Evolutionary conservation across 805 yeast genomes (phyloP).

Genomic region (Wickerhamiella cacticola): DNA sequence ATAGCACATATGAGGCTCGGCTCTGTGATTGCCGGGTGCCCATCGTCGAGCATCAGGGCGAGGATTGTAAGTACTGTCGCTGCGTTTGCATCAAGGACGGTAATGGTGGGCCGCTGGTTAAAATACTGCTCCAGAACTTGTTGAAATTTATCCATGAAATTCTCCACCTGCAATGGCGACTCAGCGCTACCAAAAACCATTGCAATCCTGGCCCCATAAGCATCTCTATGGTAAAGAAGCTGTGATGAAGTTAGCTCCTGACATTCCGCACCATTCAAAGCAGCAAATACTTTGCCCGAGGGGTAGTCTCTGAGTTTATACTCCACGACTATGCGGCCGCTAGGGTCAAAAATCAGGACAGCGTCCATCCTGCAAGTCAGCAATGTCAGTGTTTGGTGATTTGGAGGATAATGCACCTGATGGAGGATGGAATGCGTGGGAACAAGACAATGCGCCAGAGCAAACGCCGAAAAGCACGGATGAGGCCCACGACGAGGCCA

Average conservation of each 20-base stretch:
- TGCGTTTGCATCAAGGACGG: conserved; percentile 53
- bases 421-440: conserved; percentile 16
- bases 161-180: conserved; percentile 46
- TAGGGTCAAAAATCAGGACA: conserved; percentile 14
- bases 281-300: background rate
- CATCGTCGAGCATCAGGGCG: conserved; percentile 68
- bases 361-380: conserved; percentile 16
- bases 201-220: conserved; percentile 22
- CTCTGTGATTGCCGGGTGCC: conserved; percentile 62
- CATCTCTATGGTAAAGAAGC: conserved; percentile 23
- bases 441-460: background rate
- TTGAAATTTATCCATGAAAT: conserved; percentile 40
- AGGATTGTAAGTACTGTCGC: conserved; percentile 61
- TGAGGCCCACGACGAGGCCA: background rate
- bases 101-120: conserved; percentile 37
- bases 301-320: conserved; percentile 12
- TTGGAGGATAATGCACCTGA: conserved; percentile 25
- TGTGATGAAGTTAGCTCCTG: conserved; percentile 24
- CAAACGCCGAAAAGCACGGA: background rate
- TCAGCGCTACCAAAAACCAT: conserved; percentile 25
- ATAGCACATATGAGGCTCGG: conserved; percentile 55
- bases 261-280: conserved; percentile 7
- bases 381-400: conserved; percentile 20
- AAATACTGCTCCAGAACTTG: conserved; percentile 48
- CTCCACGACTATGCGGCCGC: conserved; percentile 14